Evolutionary conservation across 192 early-diverging fungal species (phyloP).

Genomic region (Gryganskiella cystojenkinii): DNA sequence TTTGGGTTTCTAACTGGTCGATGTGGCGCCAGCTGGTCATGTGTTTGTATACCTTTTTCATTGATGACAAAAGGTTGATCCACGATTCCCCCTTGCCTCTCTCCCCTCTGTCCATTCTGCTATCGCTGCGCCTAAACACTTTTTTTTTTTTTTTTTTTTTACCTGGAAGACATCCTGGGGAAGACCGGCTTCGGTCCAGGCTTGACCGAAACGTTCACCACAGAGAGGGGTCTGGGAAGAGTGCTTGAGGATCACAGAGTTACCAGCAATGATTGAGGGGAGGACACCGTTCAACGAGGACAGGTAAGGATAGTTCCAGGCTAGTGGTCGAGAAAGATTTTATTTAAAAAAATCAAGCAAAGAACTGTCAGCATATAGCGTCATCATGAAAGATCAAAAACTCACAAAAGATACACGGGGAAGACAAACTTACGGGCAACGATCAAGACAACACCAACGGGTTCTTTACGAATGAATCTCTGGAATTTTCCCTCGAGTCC

Average conservation of each 20-base stretch:
- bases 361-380: neutral
- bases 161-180: conserved; percentile 76
- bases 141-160: conserved; percentile 1
- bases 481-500: conserved; percentile 62
- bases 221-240: conserved; percentile 84
- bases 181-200: conserved; percentile 74
- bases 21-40: too few relatives aligned
- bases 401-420: too few relatives aligned
- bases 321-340: conserved; percentile 21
- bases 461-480: conserved; percentile 76
- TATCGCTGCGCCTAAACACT: too few relatives aligned
- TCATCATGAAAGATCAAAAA: neutral
- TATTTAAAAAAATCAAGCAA: neutral
- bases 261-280: conserved; percentile 83
- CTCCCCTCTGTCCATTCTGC: neutral
- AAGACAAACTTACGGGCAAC: conserved; percentile 61
- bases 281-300: conserved; percentile 81
- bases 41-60: too few relatives aligned
- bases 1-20: too few relatives aligned
- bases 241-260: conserved; percentile 81
- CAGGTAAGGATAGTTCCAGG: conserved; percentile 91
- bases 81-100: neutral
- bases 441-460: conserved; percentile 73
- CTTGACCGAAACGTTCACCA: conserved; percentile 74
- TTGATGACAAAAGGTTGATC: neutral